Conservation (phyloP, 2,329 filamentous ascomycete genomes). For the Seiridium cupressi region DNA sequence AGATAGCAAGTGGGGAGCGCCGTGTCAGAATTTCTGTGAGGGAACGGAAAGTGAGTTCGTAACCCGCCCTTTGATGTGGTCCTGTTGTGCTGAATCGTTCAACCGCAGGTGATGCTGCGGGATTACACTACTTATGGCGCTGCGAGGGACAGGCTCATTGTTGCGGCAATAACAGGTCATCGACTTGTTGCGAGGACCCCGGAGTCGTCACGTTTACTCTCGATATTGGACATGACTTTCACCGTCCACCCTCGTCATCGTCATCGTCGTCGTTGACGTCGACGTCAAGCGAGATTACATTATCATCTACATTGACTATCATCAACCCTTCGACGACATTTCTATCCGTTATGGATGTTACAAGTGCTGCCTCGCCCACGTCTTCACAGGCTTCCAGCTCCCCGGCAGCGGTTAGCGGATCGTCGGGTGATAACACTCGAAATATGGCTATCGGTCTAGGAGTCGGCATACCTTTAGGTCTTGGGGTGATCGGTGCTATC, state of each 20-base stretch:
- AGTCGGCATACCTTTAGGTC: conserved; percentile 13
- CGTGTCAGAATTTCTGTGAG: conserved; percentile 21
- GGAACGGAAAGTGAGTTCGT: conserved; percentile 11
- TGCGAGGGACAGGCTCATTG: conserved; percentile 11
- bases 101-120: conserved; percentile 8
- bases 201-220: conserved; percentile 1
- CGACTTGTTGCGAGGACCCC: conserved; percentile 13
- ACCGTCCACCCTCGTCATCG: background rate
- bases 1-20: conserved; percentile 19
- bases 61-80: background rate
- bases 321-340: background rate
- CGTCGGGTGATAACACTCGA: background rate
- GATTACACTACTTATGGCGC: conserved; percentile 13
- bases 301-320: background rate
- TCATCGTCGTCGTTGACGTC: background rate
- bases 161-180: conserved; percentile 12
- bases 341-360: background rate
- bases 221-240: conserved; percentile 2
- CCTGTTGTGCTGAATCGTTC: background rate
- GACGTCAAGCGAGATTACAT: background rate
- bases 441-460: conserved; percentile 10
- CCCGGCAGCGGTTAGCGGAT: background rate
- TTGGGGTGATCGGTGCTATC: conserved; percentile 9
- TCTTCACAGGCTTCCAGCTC: background rate
- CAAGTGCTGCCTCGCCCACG: background rate